Percentiles rank a stretch among this genome's conserved stretches.
Conservation (phyloP, 2,329 filamentous ascomycete genomes). For the Lasiodiplodia gonubiensis region DNA sequence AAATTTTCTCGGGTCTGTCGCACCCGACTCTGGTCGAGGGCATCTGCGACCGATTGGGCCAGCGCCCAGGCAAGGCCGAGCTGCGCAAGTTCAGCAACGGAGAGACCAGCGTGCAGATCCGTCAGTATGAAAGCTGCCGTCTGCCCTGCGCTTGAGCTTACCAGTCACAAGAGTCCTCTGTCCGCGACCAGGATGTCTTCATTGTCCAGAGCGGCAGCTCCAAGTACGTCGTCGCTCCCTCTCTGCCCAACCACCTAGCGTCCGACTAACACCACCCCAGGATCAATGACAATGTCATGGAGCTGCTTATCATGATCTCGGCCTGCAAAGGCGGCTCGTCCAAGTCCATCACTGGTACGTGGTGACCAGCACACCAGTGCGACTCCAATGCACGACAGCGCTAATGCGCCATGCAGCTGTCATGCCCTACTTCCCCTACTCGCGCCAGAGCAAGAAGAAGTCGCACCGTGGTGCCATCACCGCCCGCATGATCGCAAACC, state of each 20-base stretch:
- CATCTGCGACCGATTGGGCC: slow-evolving; percentile 70
- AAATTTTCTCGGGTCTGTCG: slow-evolving; percentile 71
- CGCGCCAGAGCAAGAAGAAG: slow-evolving; percentile 98
- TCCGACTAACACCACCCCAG: slow-evolving; percentile 40
- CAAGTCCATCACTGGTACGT: slow-evolving; percentile 90
- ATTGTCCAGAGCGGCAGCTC: slow-evolving; percentile 96
- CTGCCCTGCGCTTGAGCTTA: slow-evolving; percentile 22
- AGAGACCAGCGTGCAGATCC: slow-evolving; percentile 72
- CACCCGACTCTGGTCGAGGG: slow-evolving; percentile 68
- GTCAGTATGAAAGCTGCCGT: slow-evolving; percentile 43
- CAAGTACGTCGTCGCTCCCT: slow-evolving; percentile 55
- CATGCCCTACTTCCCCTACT: slow-evolving; percentile 97
- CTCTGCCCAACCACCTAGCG: slow-evolving; percentile 25
- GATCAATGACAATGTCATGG: slow-evolving; percentile 99
- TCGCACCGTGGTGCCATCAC: slow-evolving; percentile 95
- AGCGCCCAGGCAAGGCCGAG: slow-evolving; percentile 63
- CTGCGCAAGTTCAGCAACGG: slow-evolving; percentile 72
- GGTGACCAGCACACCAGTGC: slow-evolving; percentile 29
- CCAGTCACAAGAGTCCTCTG: slow-evolving; percentile 59
- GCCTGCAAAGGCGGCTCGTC: slow-evolving; percentile 98
- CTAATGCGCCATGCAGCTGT: slow-evolving; percentile 64
- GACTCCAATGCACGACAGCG: neutral
- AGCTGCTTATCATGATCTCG: slow-evolving; percentile 98
- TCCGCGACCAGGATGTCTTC: slow-evolving; percentile 98
- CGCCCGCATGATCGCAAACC: slow-evolving; percentile 94